Base-by-base conservation (phyloP, 2,329 filamentous ascomycete genomes). In the Fusarium zealandicum region DNA sequence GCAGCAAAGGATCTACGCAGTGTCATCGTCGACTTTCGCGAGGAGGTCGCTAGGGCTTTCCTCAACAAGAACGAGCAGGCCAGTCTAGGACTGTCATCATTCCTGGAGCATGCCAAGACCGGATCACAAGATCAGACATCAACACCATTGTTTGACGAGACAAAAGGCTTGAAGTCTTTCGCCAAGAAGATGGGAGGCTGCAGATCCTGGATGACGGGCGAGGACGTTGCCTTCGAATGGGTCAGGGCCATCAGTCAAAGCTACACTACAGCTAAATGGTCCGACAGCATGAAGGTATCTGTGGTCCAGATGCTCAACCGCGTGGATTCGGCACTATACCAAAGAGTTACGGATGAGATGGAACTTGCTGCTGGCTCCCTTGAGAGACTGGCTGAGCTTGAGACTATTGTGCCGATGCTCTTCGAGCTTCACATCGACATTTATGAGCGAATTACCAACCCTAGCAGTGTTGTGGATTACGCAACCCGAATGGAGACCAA, bases 361-460 rank as follows among this genome's bases (percentile, higher is more conserved):
- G 67, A 70, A 16, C 56, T 73, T 14, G 58, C 48, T 25, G 18
- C 66, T 28, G 65, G 57, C 9, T 67, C 63, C 2, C 33, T 57
- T 1, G 68, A 69, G 18, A 59, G 54, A 14, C 56, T 76, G 12
- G 55, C 61, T 2, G 70, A 72, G 10, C 62, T 82, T 6, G 76
- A 80, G 50, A 66, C 69, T 1, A 73, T 85, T 5, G 73, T 82
- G 2, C 79, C 85, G 45, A 86, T 85, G 78, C 69, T 86, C 1
- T 84, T 86, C 43, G 85, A 88, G 64, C 75, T 87, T 5, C 82
- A 86, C 52, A 74, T 87, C 9, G 84, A 87, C 57, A 78, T 86
- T 6, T 85, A 83, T 57, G 82, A 85, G 51, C 76, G 80, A 37
- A 81, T 83, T 49, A 84, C 79, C 9, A 83, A 83, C 51, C 81